Conservation (phyloP, 2,329 filamentous ascomycete genomes). For the Ascocoryne sarcoides region DNA sequence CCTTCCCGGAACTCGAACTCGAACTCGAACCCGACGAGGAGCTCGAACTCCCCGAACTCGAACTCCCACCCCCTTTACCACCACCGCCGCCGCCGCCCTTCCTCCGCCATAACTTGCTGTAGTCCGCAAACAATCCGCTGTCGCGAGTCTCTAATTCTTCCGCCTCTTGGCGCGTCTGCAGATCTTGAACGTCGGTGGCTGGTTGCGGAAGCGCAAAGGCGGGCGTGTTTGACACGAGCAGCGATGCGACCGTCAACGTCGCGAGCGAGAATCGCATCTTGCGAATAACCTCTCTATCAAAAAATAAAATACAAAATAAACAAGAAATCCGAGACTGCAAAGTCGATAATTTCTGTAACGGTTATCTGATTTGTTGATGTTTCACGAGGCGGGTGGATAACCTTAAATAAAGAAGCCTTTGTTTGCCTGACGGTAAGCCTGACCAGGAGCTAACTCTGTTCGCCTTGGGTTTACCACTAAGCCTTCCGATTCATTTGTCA, state of each 20-base stretch:
- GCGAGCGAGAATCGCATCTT: conserved; percentile 16
- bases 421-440: too few species aligned
- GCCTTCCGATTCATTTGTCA: too few species aligned
- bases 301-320: too few species aligned
- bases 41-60: neutral
- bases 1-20: conserved; percentile 9
- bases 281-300: too few species aligned
- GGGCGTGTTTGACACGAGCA: conserved; percentile 10
- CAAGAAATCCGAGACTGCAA: too few species aligned
- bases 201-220: conserved; percentile 18
- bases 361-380: too few species aligned
- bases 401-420: too few species aligned
- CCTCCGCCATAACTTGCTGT: conserved; percentile 45
- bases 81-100: conserved; percentile 51
- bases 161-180: conserved; percentile 15
- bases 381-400: too few species aligned
- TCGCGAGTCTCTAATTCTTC: conserved; percentile 3
- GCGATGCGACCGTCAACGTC: conserved; percentile 11
- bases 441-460: too few species aligned
- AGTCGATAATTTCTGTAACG: too few species aligned
- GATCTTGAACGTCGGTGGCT: conserved; percentile 10
- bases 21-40: neutral
- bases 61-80: conserved; percentile 32
- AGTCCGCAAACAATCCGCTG: conserved; percentile 5
- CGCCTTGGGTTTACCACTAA: too few species aligned